phyloP scores from a whole-genome alignment of 1,139 yeast genomes.

The Blastobotrys elegans region DNA sequence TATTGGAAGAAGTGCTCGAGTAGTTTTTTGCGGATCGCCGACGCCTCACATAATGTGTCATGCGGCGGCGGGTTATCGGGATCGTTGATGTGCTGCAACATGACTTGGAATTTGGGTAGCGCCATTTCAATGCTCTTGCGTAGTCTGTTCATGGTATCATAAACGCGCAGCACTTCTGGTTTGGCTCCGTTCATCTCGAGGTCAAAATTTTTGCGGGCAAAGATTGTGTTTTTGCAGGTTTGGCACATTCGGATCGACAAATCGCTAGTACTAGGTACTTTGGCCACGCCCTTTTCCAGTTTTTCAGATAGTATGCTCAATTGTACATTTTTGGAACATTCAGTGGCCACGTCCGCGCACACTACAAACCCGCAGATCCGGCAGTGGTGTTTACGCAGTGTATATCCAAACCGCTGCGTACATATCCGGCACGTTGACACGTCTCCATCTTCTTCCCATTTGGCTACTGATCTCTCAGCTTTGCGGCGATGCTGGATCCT shows the following conservation, averaged over 20 bases:
- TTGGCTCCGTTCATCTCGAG: slow-evolving; percentile 34
- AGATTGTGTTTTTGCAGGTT: slow-evolving; percentile 59
- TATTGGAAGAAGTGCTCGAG: slow-evolving; percentile 43
- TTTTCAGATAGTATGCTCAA: slow-evolving; percentile 44
- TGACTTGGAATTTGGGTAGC: slow-evolving; percentile 41
- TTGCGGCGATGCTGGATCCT: slow-evolving; percentile 29
- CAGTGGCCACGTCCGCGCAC: slow-evolving; percentile 59
- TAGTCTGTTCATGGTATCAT: slow-evolving; percentile 36
- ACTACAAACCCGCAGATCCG: slow-evolving; percentile 77
- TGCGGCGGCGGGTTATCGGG: slow-evolving; percentile 32
- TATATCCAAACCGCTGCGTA: slow-evolving; percentile 48
- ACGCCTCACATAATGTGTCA: slow-evolving; percentile 35
- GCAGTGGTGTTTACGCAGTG: slow-evolving; percentile 80
- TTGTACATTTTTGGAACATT: slow-evolving; percentile 74
- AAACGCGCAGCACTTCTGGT: slow-evolving; percentile 29
- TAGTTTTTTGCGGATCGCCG: slow-evolving; percentile 39
- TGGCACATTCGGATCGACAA: slow-evolving; percentile 54
- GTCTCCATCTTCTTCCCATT: slow-evolving; percentile 61
- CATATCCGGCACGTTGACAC: slow-evolving; percentile 63
- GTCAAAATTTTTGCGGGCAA: slow-evolving; percentile 50
- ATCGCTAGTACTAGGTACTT: slow-evolving; percentile 24
- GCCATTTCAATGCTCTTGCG: slow-evolving; percentile 37
- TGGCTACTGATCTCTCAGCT: slow-evolving; percentile 51
- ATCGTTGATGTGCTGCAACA: slow-evolving; percentile 34
- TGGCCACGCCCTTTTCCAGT: slow-evolving; percentile 23